Evolutionary conservation across 129 eudicot genomes (phyloP).

Genomic region (Dittrichia graveolens): DNA sequence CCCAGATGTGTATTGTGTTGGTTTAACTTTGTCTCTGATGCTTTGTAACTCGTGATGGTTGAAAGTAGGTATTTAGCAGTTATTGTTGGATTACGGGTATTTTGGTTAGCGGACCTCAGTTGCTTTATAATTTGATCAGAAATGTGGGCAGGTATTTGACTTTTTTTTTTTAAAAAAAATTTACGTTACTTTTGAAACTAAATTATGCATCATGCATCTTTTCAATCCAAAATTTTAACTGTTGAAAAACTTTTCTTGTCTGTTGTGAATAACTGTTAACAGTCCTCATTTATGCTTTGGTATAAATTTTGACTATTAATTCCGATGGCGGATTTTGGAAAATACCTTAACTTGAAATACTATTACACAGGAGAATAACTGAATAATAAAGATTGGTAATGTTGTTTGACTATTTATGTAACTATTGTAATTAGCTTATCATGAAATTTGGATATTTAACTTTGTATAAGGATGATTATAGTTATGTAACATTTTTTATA

Average conservation of each 20-base stretch:
- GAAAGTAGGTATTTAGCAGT: constrained; percentile 17
- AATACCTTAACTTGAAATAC: no score
- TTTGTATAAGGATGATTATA: no score
- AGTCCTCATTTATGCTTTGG: no score
- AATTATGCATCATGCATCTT: constrained; percentile 3
- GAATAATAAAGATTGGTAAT: no score
- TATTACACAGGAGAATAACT: no score
- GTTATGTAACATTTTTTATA: no score
- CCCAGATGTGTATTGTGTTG: neutral
- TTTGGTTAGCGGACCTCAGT: constrained; percentile 30
- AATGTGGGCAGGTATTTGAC: constrained; percentile 20
- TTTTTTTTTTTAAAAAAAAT: neutral
- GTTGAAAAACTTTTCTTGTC: no score
- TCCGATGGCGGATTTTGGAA: no score
- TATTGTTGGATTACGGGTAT: constrained; percentile 20
- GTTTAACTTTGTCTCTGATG: constrained; percentile 23
- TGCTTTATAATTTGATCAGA: constrained; percentile 33
- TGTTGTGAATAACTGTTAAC: no score
- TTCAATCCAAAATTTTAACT: neutral
- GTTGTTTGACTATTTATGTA: no score
- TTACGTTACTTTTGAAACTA: neutral
- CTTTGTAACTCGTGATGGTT: constrained; percentile 8
- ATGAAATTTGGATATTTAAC: no score
- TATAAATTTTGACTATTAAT: neutral
- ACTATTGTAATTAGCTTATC: no score